A percentile compares a stretch with the other conserved stretches of the same genome.
These are phyloP conservation scores for Ceratocystis ficicola DNA, from an alignment of 2,329 filamentous ascomycete species.

Conservation along the genomic window DNA sequence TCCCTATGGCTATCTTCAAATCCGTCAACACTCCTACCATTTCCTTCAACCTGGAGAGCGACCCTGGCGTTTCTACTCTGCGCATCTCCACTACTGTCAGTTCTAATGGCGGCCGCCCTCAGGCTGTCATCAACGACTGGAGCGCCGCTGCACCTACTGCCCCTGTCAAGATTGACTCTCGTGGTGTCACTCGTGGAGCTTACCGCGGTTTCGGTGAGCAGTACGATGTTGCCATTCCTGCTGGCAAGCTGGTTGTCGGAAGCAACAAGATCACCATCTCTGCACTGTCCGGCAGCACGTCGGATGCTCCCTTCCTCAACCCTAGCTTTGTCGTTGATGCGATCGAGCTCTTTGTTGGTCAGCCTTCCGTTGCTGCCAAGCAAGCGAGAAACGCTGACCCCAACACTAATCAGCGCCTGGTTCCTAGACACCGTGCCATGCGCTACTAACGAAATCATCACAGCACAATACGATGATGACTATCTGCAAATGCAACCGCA, in stretches of 20 bases:
- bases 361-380: constrained; percentile 10
- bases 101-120: constrained; percentile 48
- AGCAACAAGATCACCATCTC: constrained; percentile 51
- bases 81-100: constrained; percentile 53
- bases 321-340: constrained; percentile 37
- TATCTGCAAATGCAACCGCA: not conserved
- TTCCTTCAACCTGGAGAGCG: constrained; percentile 43
- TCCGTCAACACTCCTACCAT: constrained; percentile 47
- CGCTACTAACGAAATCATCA: not conserved
- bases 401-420: not conserved
- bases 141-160: constrained; percentile 38
- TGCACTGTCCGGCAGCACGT: constrained; percentile 44
- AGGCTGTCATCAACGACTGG: constrained; percentile 45
- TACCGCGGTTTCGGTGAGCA: constrained; percentile 53
- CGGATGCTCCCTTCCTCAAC: constrained; percentile 41
- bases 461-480: not conserved
- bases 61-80: constrained; percentile 44
- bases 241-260: constrained; percentile 46
- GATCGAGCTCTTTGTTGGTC: constrained; percentile 22
- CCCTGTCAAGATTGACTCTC: constrained; percentile 50
- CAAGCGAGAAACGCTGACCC: not conserved
- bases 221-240: constrained; percentile 49
- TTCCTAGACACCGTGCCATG: constrained; percentile 2
- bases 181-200: constrained; percentile 53
- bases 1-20: constrained; percentile 57